Evolutionary conservation across 192 early-diverging fungal species (phyloP), one percentile per base, ranked within the genome.

Genomic region (Backusella psychrophila): DNA sequence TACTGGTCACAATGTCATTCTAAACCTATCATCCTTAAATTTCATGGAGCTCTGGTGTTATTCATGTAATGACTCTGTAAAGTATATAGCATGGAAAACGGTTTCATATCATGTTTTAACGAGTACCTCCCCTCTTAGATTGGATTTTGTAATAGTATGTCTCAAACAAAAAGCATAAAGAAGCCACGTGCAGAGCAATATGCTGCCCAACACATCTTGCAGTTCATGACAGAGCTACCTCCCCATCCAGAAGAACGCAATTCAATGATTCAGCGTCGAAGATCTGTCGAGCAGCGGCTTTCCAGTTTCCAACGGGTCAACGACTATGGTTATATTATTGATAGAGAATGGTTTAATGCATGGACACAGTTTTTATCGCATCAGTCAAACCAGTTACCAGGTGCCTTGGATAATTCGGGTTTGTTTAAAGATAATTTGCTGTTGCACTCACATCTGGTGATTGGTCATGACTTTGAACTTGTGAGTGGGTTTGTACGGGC

Each of bases 31-130:
- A 31, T 7, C 36, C 17, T 8, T 71, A 17, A n/a, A 71, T 34
- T 71, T 71, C 15, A 71, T 71, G 70, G 70, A 71, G 19, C 12
- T 71, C 19, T 71, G 70, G 70, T 71, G 70, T 34, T 44, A 49
- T 44, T 12, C 70, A 44, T 71, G 70, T 31, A 42, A 5, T 33
- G 7, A 41, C 39, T 49, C 42, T 7, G 66, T 68, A 68, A 68
- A 36, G 4, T 35, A 68, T 68, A 35, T 29, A 3, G 11, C 19
- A 35, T 17, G 0, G 17, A 26, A 31, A 6, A 33, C 7, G 15
- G n/a, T 19, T 35, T 2, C 26, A 29, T 44, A 39, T 38, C 4
- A 26, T 33, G 11, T 70, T 29, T 0, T 49, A 33, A 29, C 19
- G 59, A 29, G 21, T 53, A 21, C 21, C 2, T 3, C 33, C 3